phyloP scores from a whole-genome alignment of 148 eudicot genomes.

The Silene latifolia region DNA sequence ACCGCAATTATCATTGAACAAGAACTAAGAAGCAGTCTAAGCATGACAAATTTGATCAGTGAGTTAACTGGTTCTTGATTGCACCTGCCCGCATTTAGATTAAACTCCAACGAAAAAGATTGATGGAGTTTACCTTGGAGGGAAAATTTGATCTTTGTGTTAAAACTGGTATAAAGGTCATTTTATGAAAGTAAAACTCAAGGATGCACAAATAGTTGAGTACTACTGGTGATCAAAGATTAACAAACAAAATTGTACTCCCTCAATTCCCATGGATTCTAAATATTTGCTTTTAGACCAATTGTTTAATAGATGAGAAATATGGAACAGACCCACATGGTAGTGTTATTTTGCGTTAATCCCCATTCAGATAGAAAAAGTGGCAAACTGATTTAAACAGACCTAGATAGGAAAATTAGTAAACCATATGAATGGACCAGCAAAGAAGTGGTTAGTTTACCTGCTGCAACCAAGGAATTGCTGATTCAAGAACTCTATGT shows the following conservation, averaged over 20 bases:
- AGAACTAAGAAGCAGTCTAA: neutral
- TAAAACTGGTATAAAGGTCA: neutral
- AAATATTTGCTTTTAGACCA: no score
- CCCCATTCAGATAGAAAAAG: no score
- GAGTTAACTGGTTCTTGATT: neutral
- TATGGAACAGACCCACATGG: no score
- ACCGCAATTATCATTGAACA: no score
- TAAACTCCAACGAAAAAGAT: neutral
- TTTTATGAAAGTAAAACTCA: neutral
- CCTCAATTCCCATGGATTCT: no score
- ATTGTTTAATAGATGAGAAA: no score
- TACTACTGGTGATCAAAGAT: no score
- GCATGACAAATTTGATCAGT: neutral
- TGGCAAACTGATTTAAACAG: neutral
- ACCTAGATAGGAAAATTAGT: no score
- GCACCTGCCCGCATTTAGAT: neutral
- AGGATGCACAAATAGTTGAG: no score
- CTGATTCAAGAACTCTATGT: slow-evolving; percentile 46
- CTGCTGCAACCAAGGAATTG: slow-evolving; percentile 89
- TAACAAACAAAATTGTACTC: no score
- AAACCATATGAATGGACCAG: neutral
- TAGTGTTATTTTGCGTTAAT: no score
- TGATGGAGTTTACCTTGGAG: neutral
- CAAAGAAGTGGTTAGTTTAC: slow-evolving; percentile 31
- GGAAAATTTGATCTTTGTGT: neutral